Evolutionary conservation across 805 yeast genomes (phyloP), one percentile per base, ranked within the genome.

Genomic region (Zygosaccharomyces lentus): DNA sequence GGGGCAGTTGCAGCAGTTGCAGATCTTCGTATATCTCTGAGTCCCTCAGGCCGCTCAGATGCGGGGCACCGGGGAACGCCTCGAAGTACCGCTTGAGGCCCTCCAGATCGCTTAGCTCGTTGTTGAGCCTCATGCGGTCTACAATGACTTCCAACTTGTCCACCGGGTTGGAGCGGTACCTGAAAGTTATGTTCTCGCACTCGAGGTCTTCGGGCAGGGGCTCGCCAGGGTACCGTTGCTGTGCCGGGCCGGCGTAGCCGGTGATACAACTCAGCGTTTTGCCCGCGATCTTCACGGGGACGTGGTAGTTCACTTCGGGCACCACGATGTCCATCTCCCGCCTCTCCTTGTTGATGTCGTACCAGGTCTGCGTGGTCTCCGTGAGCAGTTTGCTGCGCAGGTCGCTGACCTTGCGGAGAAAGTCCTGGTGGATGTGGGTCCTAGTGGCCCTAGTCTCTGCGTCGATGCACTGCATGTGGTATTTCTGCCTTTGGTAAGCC

Each of bases 331-430:
- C 96, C 78, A 87, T 75, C 37, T 80, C 81, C 52, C 95, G 75
- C 56, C 97, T 75, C 63, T 93, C 98, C 57, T 83, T 80, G 66
- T 89, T 90, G 58, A 90, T 85, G 54, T 85, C 83, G 69, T 91
- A 91, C 98, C 98, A 93, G 51, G 80, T 75, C 34, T 84, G 77
- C 5, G 97, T 90, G 3, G 95, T 85, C 6, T 78, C 74, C 48
- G 78, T 73, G 39, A 91, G 74, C 70, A 87, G 73, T 21, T 75
- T 71, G 43, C 75, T 74, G 50, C 88, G 84, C 37, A 76, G 65
- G 59, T 88, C 95, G 55, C 82, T 78, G 29, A 78, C 70, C 47
- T 78, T 75, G 57, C 84, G 85, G 62, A 78, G 67, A 62, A 77
- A 87, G 60, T 87, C 86, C 64, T 93, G 98, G 64, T 91, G 96